Conservation (phyloP, 1,139 yeast species). For the Dujonia santamariae region DNA sequence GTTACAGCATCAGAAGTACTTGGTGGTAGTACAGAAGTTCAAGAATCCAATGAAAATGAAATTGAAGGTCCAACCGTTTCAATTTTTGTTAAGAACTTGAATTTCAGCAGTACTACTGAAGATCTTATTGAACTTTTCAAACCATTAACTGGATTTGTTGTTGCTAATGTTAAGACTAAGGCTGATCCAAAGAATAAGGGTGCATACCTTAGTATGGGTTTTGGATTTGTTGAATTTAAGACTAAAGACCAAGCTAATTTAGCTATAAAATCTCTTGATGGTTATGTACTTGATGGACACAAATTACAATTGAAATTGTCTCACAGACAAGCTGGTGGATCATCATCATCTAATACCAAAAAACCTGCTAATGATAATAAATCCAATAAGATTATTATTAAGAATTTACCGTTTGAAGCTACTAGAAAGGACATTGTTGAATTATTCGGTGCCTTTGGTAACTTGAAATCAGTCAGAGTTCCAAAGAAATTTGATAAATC, state of each 20-base stretch:
- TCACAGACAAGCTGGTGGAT: constrained; percentile 56
- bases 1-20: constrained; percentile 27
- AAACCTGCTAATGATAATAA: constrained; percentile 14
- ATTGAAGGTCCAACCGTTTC: constrained; percentile 76
- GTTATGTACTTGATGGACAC: constrained; percentile 83
- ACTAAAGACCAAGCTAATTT: constrained; percentile 73
- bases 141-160: constrained; percentile 71
- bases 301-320: constrained; percentile 85
- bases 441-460: constrained; percentile 90
- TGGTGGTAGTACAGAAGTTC: constrained; percentile 16
- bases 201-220: constrained; percentile 84
- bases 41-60: constrained; percentile 34
- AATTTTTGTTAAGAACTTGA: constrained; percentile 86
- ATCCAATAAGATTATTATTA: constrained; percentile 79
- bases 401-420: constrained; percentile 96
- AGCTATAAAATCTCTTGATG: constrained; percentile 75
- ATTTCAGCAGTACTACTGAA: constrained; percentile 69
- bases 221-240: constrained; percentile 90
- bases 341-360: constrained; percentile 19
- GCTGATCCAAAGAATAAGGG: constrained; percentile 79
- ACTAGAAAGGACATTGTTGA: constrained; percentile 88
- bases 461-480: constrained; percentile 88
- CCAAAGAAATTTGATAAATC: constrained; percentile 94
- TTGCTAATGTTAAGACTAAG: constrained; percentile 82
- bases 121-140: constrained; percentile 63